Evolutionary conservation across 1,139 yeast species (phyloP).

Genomic region (Saccharomyces hybrid): DNA sequence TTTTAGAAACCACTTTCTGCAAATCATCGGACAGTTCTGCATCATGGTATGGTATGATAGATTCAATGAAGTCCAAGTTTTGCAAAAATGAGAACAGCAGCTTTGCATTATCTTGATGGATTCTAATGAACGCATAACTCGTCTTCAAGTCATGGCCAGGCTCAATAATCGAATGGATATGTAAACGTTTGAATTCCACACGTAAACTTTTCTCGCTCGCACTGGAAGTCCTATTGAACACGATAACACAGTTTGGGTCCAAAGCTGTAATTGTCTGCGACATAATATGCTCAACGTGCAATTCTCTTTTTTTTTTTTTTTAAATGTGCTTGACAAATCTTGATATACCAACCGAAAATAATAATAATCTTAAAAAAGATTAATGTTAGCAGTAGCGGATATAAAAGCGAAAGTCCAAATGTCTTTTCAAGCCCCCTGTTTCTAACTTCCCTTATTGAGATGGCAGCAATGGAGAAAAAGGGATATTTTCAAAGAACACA

Average conservation of each 20-base stretch:
- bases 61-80: conserved; percentile 47
- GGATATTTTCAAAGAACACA: not conserved
- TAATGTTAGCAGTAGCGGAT: not conserved
- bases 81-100: conserved; percentile 6
- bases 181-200: conserved; percentile 11
- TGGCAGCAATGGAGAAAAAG: not conserved
- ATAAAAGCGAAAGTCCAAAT: not conserved
- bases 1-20: conserved; percentile 9
- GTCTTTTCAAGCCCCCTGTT: not conserved
- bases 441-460: not conserved
- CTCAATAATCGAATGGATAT: conserved; percentile 15
- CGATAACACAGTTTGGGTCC: conserved; percentile 6
- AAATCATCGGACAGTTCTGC: conserved; percentile 31
- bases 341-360: not conserved
- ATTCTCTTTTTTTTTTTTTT: not conserved
- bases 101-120: conserved; percentile 7
- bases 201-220: conserved; percentile 1
- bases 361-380: not conserved
- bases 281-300: not conserved
- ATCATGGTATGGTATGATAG: conserved; percentile 57
- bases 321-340: not conserved
- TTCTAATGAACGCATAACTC: conserved; percentile 21
- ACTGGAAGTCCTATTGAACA: conserved; percentile 1
- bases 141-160: conserved; percentile 20
- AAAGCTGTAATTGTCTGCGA: not conserved